phyloP scores from a whole-genome alignment of 257 asterid genomes.

The Hygrophila difformis region DNA sequence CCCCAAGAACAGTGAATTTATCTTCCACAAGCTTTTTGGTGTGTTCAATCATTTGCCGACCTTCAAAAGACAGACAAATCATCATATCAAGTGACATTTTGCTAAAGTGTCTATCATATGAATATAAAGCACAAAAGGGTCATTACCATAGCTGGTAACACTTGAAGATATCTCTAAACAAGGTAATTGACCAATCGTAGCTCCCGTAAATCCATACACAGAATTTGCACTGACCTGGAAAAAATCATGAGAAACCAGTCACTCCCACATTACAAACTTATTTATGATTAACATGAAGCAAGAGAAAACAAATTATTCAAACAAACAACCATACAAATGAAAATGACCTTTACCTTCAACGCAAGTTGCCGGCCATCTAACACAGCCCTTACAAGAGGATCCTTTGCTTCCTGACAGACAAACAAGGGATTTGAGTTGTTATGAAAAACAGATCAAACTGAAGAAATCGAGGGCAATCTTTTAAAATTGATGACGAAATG shows the following conservation, averaged over 20 bases:
- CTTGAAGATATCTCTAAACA: slow-evolving; percentile 97
- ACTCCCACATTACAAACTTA: slow-evolving; percentile 12
- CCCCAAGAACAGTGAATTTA: slow-evolving; percentile 67
- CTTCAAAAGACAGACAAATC: slow-evolving; percentile 29
- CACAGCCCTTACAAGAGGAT: slow-evolving; percentile 90
- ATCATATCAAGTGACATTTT: slow-evolving; percentile 20
- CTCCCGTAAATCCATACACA: slow-evolving; percentile 96
- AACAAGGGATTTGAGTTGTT: too few species aligned
- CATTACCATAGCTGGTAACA: slow-evolving; percentile 95
- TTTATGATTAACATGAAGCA: slow-evolving; percentile 1
- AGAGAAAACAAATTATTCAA: slow-evolving; percentile 8
- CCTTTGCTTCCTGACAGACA: slow-evolving; percentile 72
- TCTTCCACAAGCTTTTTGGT: slow-evolving; percentile 94
- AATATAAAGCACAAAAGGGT: slow-evolving; percentile 14
- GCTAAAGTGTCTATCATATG: slow-evolving; percentile 4
- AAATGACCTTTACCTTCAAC: slow-evolving; percentile 53
- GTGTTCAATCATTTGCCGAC: slow-evolving; percentile 99
- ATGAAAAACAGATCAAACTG: too few species aligned
- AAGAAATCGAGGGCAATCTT: slow-evolving; percentile 5
- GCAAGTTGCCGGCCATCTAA: slow-evolving; percentile 98
- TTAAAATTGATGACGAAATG: background rate
- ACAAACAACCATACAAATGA: slow-evolving; percentile 11
- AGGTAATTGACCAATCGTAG: slow-evolving; percentile 92
- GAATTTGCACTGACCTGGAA: slow-evolving; percentile 94
- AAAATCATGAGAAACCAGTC: slow-evolving; percentile 21